Base-by-base conservation (phyloP, 179 eudicot genomes). In the Beta lomatogona region DNA sequence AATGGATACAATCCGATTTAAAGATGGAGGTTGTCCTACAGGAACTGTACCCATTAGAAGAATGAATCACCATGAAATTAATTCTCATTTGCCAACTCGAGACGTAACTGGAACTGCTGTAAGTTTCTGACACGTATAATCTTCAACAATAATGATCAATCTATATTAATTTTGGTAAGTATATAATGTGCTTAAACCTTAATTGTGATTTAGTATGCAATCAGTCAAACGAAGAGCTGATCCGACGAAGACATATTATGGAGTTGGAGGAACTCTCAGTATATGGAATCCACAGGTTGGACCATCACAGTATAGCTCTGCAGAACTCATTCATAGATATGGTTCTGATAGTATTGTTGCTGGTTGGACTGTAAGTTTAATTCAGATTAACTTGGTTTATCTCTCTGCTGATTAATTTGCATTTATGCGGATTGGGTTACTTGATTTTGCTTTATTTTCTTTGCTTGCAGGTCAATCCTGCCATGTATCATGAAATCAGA, bases 21-120 rank as follows among this genome's bases (percentile, higher is more conserved):
- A 59, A 11, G 77, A 46, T 58, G 82, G 77, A 22, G 71, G 77
- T n/a, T 79, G 82, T 50, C 77, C 82, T 13, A 46, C 22, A 71
- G 77, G 82, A 72, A 71, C 50, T 0, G 77, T 79, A 59, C 77
- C 71, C 14, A 60, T 71, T 21, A 71, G 76, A 71, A 71, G 77
- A 79, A 31, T 45, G 31, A 25, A 22, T 61, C 3, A 22, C 2
- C 3, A 61, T 10, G 13, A 61, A 13, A 21, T 11, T 21, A 9
- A 61, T 61, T 61, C 31, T 4, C 13, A 11, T 21, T 61, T 21
- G 1, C 31, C 66, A 3, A 11, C 22, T 9, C 31, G 21, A 3
- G 22, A n/a, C 66, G 66, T 61, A n/a, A n/a, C 36, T 8, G 66
- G 66, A 21, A 10, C 14, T 21, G 66, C 9, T n/a, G 66, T 61